Evolutionary conservation across 2,329 filamentous ascomycete genomes (phyloP).

Genomic region (Aspergillus tanneri): DNA sequence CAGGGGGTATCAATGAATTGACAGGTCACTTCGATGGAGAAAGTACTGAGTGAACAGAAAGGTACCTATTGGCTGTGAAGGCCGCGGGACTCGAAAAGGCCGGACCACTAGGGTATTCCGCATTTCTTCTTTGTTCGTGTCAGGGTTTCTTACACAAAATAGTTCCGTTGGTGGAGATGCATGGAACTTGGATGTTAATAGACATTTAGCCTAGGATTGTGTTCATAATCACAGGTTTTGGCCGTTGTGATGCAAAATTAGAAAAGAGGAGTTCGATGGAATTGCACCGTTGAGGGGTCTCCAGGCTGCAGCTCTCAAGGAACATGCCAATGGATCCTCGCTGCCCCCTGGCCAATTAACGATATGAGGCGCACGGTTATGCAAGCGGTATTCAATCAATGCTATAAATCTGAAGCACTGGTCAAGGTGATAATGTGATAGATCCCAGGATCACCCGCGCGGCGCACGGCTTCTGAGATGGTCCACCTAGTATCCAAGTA

Average conservation of each 20-base stretch:
- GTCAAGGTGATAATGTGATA: constrained; percentile 20
- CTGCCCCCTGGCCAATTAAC: neutral
- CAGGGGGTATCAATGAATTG: too few species aligned
- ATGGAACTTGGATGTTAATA: neutral
- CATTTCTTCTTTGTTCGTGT: neutral
- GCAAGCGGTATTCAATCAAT: neutral
- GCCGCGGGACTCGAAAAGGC: neutral
- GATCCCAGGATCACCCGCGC: constrained; percentile 4
- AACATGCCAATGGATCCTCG: neutral
- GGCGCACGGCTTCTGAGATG: neutral
- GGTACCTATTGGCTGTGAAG: too few species aligned
- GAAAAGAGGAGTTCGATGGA: neutral
- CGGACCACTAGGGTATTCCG: neutral
- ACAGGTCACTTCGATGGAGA: too few species aligned
- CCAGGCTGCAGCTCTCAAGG: constrained; percentile 18
- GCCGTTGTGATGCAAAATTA: neutral
- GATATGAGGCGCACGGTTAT: neutral
- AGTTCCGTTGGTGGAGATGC: constrained; percentile 1
- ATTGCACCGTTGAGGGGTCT: constrained; percentile 14
- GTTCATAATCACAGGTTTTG: neutral
- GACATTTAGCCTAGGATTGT: too few species aligned
- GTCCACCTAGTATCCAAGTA: too few species aligned
- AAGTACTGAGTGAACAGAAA: too few species aligned
- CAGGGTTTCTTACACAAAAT: too few species aligned
- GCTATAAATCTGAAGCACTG: constrained; percentile 8